Percentiles rank a stretch among this genome's conserved stretches.
These are phyloP conservation scores for Penicillium sp. DNA, from an alignment of 2,329 filamentous ascomycete genomes.

Conservation along the genomic window DNA sequence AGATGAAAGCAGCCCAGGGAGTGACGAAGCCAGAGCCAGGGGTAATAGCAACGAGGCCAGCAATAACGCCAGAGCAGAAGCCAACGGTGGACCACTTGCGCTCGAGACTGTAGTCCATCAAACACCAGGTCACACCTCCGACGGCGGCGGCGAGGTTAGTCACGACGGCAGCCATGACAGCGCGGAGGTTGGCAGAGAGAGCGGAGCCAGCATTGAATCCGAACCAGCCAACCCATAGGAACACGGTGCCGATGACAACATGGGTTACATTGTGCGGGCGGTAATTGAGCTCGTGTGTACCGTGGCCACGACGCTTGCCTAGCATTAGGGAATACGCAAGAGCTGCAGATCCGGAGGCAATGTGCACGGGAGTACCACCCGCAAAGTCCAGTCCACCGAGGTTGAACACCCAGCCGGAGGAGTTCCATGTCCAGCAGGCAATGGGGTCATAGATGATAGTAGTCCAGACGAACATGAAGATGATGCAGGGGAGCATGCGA, in stretches of 20 bases:
- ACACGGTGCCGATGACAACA: constrained; percentile 87
- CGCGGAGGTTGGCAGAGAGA: constrained; percentile 73
- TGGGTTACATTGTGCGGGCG: constrained; percentile 90
- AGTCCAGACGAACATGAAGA: constrained; percentile 92
- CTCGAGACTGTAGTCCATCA: constrained; percentile 84
- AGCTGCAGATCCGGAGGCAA: constrained; percentile 75
- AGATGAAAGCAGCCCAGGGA: constrained; percentile 77
- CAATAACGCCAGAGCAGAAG: constrained; percentile 86
- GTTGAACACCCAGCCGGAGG: constrained; percentile 71
- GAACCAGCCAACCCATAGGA: constrained; percentile 94
- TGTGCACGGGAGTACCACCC: constrained; percentile 86
- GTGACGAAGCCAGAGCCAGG: constrained; percentile 84
- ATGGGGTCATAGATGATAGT: constrained; percentile 89
- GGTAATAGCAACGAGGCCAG: constrained; percentile 82
- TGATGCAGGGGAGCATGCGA: constrained; percentile 78
- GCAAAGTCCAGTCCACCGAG: constrained; percentile 85
- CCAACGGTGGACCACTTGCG: constrained; percentile 90
- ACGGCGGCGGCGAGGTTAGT: constrained; percentile 82
- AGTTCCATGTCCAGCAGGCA: constrained; percentile 93
- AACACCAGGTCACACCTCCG: constrained; percentile 83
- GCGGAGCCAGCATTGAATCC: constrained; percentile 90
- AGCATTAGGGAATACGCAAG: constrained; percentile 90
- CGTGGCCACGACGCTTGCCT: constrained; percentile 77
- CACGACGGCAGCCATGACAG: constrained; percentile 79
- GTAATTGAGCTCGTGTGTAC: constrained; percentile 84